Base-by-base conservation (phyloP, 768 basidiomycete genomes). In the Podaxis rugospora region DNA sequence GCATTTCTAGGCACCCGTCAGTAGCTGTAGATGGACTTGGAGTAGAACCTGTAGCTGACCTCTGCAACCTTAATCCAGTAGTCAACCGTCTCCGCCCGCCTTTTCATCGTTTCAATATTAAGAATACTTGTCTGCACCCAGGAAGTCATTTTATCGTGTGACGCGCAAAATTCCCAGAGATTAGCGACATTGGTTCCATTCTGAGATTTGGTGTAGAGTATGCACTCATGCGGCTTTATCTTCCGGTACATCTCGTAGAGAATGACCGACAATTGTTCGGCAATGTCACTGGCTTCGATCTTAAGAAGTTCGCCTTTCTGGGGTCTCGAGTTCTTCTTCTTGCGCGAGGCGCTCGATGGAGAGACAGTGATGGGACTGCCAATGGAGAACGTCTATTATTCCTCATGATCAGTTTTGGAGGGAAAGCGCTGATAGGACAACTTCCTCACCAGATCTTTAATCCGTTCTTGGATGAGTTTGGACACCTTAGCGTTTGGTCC, bases 61-160 rank as follows among this genome's bases (percentile, higher is more conserved):
- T 92, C 88, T 6, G 90, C 88, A 18, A 90, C 86, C 67, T 82
- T 86, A 64, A 91, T 86, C 89, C 89, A 92, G 67, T 86, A 82
- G 61, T 89, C 87, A 39, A 89, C 73, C 14, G 78, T 80, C 57
- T 85, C 80, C 6, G 85, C 80, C 47, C 88, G 76, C 66, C 79
- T 83, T 13, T 76, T 77, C 59, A 85, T 70, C 4, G 73, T 73
- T 6, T 85, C 81, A 52, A 77, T 75, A 53, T 71, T 78, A 39
- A 92, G 69, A 42, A 90, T 78, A 66, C 83, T 89, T 37, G 71
- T 71, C 67, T 85, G 87, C 18, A 91, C 87, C 88, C 89, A 92
- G 13, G 77, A 71, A 35, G 79, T 80, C 35, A 92, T 71, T 65
- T 81, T 81, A 66, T 89, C 87, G 68, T 86, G 83, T 1, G 81